These are phyloP conservation scores for Aureobasidium melanogenum DNA, from an alignment of 2,329 filamentous ascomycete species.

Conservation along the genomic window DNA sequence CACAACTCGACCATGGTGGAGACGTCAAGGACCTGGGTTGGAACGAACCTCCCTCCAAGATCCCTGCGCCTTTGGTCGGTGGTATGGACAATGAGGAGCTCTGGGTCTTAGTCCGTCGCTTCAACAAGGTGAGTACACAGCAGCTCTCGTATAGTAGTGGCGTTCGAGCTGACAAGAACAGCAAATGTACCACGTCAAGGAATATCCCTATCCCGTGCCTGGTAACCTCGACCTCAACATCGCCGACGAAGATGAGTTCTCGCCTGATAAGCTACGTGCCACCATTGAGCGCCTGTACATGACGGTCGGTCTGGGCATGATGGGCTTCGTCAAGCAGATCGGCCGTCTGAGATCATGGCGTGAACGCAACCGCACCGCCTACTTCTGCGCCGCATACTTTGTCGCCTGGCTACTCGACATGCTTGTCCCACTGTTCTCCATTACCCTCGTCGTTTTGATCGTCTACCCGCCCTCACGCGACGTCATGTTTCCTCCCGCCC, in stretches of 20 bases:
- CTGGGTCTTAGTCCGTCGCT: slow-evolving; percentile 62
- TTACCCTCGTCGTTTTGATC: slow-evolving; percentile 56
- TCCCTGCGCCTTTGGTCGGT: slow-evolving; percentile 53
- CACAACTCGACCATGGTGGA: slow-evolving; percentile 32
- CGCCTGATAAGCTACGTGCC: slow-evolving; percentile 70
- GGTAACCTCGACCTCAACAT: slow-evolving; percentile 72
- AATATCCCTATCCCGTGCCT: slow-evolving; percentile 49
- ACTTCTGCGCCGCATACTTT: slow-evolving; percentile 54
- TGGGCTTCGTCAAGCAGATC: slow-evolving; percentile 63
- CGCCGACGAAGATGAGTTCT: slow-evolving; percentile 75
- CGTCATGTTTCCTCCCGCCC: slow-evolving; percentile 67
- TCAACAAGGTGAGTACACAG: slow-evolving; percentile 53
- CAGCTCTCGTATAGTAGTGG: background rate
- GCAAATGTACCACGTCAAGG: slow-evolving; percentile 65
- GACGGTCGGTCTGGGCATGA: slow-evolving; percentile 60
- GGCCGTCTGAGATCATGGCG: slow-evolving; percentile 70
- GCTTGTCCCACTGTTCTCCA: slow-evolving; percentile 53
- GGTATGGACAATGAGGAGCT: slow-evolving; percentile 64
- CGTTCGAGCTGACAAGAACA: slow-evolving; percentile 16
- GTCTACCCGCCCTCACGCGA: slow-evolving; percentile 53
- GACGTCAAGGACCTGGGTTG: slow-evolving; percentile 62
- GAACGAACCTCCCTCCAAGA: slow-evolving; percentile 51
- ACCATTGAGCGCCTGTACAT: slow-evolving; percentile 76
- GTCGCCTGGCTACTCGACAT: slow-evolving; percentile 65
- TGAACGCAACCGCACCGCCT: slow-evolving; percentile 58